Percentiles rank a stretch among this genome's conserved stretches.
These are phyloP conservation scores for Hericium rajendrae DNA, from an alignment of 768 basidiomycete species.

Conservation along the genomic window DNA sequence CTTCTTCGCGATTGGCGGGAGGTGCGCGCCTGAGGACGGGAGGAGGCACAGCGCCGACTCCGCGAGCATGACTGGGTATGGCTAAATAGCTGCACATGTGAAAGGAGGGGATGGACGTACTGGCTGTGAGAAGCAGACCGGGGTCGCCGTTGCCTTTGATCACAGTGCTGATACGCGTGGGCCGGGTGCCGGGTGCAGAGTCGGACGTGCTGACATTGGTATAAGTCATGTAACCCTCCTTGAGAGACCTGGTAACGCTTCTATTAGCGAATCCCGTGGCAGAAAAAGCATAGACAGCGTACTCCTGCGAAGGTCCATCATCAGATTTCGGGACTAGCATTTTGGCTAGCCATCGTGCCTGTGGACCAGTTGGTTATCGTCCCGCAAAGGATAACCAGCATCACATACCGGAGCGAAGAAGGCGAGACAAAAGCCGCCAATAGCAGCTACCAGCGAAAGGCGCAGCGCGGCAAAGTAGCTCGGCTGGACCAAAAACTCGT, in stretches of 20 bases:
- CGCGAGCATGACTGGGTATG: constrained; percentile 51
- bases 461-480: constrained; percentile 32
- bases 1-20: constrained; percentile 45
- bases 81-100: background rate
- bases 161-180: constrained; percentile 46
- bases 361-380: background rate
- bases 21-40: constrained; percentile 35
- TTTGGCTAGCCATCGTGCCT: constrained; percentile 53
- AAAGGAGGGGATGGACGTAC: constrained; percentile 24
- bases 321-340: constrained; percentile 43
- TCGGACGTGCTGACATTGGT: constrained; percentile 66
- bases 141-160: constrained; percentile 69
- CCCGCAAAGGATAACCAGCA: background rate
- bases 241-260: constrained; percentile 33
- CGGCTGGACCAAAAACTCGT: constrained; percentile 48
- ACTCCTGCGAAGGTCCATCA: constrained; percentile 59
- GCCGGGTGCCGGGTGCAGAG: constrained; percentile 13
- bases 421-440: constrained; percentile 5
- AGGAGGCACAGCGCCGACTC: constrained; percentile 71
- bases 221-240: constrained; percentile 50
- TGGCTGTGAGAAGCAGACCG: constrained; percentile 52
- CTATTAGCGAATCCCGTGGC: background rate
- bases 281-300: constrained; percentile 17
- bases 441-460: constrained; percentile 24
- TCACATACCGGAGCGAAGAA: constrained; percentile 21